Evolutionary conservation across 768 basidiomycete species (phyloP), one percentile per base, ranked within the genome.

Genomic region (Fibroporia radiculosa): DNA sequence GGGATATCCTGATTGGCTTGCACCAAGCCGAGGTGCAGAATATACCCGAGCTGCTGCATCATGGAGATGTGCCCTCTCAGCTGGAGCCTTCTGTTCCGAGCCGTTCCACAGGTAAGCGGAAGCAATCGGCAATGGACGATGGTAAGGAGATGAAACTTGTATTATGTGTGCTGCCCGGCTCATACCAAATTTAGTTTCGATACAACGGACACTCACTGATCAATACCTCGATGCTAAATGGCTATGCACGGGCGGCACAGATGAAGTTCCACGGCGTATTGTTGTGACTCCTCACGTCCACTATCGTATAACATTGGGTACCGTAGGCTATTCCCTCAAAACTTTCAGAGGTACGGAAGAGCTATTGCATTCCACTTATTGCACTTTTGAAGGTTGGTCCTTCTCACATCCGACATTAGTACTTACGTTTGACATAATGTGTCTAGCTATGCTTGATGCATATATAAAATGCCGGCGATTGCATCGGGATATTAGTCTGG

Each of bases 61-160:
- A 51, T 5, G 42, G 45, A 0, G 49, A 51, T 29, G 45, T 51
- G n/a, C 29, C n/a, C 10, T 31, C n/a, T n/a, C n/a, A n/a, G n/a
- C n/a, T n/a, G n/a, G n/a, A n/a, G n/a, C n/a, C n/a, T n/a, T n/a
- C n/a, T n/a, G n/a, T n/a, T n/a, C n/a, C n/a, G n/a, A n/a, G n/a
- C n/a, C n/a, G n/a, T n/a, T n/a, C n/a, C n/a, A n/a, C n/a, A n/a
- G n/a, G n/a, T n/a, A n/a, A n/a, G n/a, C n/a, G n/a, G n/a, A n/a
- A n/a, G n/a, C n/a, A n/a, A n/a, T n/a, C n/a, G n/a, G n/a, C n/a
- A n/a, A n/a, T n/a, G n/a, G n/a, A n/a, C n/a, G n/a, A n/a, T n/a
- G n/a, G n/a, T n/a, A n/a, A n/a, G n/a, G n/a, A n/a, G n/a, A n/a
- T n/a, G n/a, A n/a, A n/a, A n/a, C n/a, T n/a, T n/a, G n/a, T n/a